Percentiles rank a stretch among this genome's conserved stretches.
Evolutionary conservation across 768 basidiomycete species (phyloP).

Genomic region (Suillus tomentosus): DNA sequence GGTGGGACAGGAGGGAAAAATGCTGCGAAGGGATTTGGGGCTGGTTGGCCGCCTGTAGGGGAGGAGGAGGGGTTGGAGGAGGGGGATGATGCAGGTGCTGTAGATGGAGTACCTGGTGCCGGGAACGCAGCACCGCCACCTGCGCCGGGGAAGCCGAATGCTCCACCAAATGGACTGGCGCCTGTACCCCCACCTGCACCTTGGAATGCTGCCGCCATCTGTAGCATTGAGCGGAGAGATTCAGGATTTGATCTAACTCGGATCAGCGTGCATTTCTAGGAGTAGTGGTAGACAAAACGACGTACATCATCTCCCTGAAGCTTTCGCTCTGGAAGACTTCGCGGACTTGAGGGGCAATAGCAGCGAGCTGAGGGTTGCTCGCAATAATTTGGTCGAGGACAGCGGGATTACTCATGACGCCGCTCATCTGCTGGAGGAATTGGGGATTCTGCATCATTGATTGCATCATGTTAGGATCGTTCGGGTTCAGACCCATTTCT

Average conservation of each 20-base stretch:
- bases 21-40: conserved; percentile 20
- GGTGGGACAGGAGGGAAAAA: conserved; percentile 25
- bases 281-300: conserved; percentile 5
- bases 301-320: conserved; percentile 77
- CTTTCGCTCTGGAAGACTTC: conserved; percentile 74
- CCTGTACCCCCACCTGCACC: conserved; percentile 35
- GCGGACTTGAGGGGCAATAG: conserved; percentile 80
- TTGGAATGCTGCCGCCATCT: conserved; percentile 63
- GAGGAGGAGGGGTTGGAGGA: conserved; percentile 27
- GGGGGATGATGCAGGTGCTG: conserved; percentile 27
- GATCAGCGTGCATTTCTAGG: conserved; percentile 1
- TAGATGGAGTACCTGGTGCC: conserved; percentile 58
- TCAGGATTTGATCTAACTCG: conserved; percentile 70
- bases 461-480: conserved; percentile 94
- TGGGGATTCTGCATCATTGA: conserved; percentile 83
- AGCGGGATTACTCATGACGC: conserved; percentile 85
- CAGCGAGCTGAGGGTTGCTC: conserved; percentile 73
- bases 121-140: conserved; percentile 48
- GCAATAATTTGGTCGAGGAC: conserved; percentile 86
- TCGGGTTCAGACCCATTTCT: conserved; percentile 86
- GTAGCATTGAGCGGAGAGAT: conserved; percentile 70
- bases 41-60: conserved; percentile 13
- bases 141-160: conserved; percentile 18
- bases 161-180: conserved; percentile 18
- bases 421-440: conserved; percentile 86